These are phyloP conservation scores for Zygoascus meyerae DNA, from an alignment of 1,139 yeast genomes.

Conservation along the genomic window DNA sequence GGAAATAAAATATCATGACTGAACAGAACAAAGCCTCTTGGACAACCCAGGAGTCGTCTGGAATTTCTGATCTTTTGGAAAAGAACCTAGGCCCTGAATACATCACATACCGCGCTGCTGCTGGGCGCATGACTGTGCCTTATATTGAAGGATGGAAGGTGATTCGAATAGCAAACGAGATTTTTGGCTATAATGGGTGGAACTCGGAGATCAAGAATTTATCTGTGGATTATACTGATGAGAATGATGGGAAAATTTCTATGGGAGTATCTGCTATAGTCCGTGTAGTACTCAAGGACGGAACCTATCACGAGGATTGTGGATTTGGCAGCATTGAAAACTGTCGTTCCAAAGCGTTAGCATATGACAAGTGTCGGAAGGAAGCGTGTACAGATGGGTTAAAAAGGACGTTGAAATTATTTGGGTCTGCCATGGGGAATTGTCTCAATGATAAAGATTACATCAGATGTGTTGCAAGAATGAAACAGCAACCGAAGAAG, in stretches of 20 bases:
- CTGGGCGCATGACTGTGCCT: slow-evolving; percentile 35
- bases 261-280: slow-evolving; percentile 60
- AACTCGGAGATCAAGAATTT: slow-evolving; percentile 42
- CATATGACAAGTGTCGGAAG: slow-evolving; percentile 69
- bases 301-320: slow-evolving; percentile 69
- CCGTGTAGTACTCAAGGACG: slow-evolving; percentile 65
- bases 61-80: slow-evolving; percentile 24
- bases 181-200: slow-evolving; percentile 69
- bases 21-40: too few species aligned
- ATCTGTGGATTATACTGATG: slow-evolving; percentile 31
- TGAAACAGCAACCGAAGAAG: slow-evolving; percentile 25
- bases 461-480: slow-evolving; percentile 45
- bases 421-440: slow-evolving; percentile 73
- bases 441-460: slow-evolving; percentile 64
- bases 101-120: slow-evolving; percentile 71
- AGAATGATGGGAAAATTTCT: slow-evolving; percentile 38
- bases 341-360: slow-evolving; percentile 55
- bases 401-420: slow-evolving; percentile 67
- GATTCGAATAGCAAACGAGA: slow-evolving; percentile 52
- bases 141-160: slow-evolving; percentile 44
- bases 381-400: slow-evolving; percentile 77
- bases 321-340: slow-evolving; percentile 73
- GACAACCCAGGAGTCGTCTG: background rate
- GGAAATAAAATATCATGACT: background rate
- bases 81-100: slow-evolving; percentile 76